Evolutionary conservation across 2,329 filamentous ascomycete species (phyloP).

Genomic region (Cryphonectria carpinicola): DNA sequence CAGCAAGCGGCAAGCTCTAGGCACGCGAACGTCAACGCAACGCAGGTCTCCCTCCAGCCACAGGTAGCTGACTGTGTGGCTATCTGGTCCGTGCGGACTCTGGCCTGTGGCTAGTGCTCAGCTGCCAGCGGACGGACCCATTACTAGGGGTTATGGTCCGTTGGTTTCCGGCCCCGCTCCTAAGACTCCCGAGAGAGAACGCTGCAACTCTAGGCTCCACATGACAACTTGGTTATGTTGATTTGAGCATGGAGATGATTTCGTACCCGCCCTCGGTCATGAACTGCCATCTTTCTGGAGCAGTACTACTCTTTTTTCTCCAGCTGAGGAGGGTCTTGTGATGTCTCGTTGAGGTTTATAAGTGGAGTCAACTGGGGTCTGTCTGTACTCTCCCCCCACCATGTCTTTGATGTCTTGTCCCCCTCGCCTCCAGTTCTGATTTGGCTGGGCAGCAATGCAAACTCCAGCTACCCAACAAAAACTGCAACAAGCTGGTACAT

Average conservation of each 20-base stretch:
- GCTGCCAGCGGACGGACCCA: neutral
- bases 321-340: neutral
- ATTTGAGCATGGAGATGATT: neutral
- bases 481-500: neutral
- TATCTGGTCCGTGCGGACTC: conserved; percentile 18
- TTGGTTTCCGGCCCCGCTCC: conserved; percentile 14
- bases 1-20: conserved; percentile 23
- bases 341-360: neutral
- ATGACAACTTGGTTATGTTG: neutral
- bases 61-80: conserved; percentile 1
- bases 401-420: neutral
- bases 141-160: neutral
- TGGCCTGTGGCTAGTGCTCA: conserved; percentile 5
- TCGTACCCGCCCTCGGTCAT: neutral
- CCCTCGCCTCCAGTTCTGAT: neutral
- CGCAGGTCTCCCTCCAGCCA: conserved; percentile 23
- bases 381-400: neutral
- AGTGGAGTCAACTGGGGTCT: neutral
- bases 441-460: conserved; percentile 1
- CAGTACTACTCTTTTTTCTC: neutral
- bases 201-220: neutral
- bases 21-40: conserved; percentile 30
- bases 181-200: conserved; percentile 4
- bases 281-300: neutral
- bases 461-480: neutral